Evolutionary conservation across 345 rosid species (phyloP).

Genomic region (Boechera divaricarpa): DNA sequence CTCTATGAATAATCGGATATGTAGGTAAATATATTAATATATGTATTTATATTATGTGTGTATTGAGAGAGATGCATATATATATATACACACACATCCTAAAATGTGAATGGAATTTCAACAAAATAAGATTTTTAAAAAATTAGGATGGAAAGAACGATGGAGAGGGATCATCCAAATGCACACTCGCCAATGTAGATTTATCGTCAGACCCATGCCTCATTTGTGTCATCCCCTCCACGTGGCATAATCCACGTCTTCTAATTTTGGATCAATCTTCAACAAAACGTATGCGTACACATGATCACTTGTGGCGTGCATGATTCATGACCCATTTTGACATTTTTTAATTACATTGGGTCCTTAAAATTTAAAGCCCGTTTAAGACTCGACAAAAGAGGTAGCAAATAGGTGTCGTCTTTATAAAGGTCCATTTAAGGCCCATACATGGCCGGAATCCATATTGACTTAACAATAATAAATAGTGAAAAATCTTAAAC

Average conservation of each 20-base stretch:
- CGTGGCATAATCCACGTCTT: conserved; percentile 41
- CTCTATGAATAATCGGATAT: conserved; percentile 4
- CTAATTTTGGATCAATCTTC: conserved; percentile 24
- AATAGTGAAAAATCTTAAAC: neutral
- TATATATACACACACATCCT: neutral
- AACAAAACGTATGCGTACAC: conserved; percentile 19
- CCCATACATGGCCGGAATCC: neutral
- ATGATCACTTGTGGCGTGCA: conserved; percentile 16
- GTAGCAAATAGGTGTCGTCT: no score
- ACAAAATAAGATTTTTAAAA: neutral
- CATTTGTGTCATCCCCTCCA: conserved; percentile 29
- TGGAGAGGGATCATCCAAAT: conserved; percentile 32
- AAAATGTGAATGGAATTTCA: conserved; percentile 31
- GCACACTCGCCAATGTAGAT: conserved; percentile 40
- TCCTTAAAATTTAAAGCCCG: neutral
- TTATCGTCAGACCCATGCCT: conserved; percentile 40
- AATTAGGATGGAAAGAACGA: conserved; percentile 10
- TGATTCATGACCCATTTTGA: conserved; percentile 6
- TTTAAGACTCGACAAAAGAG: neutral
- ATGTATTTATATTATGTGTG: conserved; percentile 1
- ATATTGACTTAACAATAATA: neutral
- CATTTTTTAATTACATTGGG: neutral
- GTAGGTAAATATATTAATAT: neutral
- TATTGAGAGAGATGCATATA: conserved; percentile 23
- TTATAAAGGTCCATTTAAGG: neutral